A percentile compares a stretch with the other conserved stretches of the same genome.
Conservation (phyloP, 1,284 basidiomycete genomes). For the Cryptococcus floricola region DNA sequence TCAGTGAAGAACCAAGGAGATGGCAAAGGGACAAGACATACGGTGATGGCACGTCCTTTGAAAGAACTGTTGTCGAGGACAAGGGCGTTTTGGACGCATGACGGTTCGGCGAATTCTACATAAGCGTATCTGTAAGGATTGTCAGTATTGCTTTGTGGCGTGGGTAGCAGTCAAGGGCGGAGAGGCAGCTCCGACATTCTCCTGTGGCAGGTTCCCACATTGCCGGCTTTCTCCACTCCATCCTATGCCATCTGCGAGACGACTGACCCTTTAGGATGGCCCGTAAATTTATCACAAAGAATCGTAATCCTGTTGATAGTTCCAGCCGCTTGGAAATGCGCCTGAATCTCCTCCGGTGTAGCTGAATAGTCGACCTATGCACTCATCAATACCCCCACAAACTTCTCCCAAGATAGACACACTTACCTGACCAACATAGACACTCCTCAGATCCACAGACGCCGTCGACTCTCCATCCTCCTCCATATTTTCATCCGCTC, state of each 20-base stretch:
- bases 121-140: constrained; percentile 75
- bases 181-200: too few species aligned
- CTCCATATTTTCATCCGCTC: constrained; percentile 57
- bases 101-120: constrained; percentile 96
- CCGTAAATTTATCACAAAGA: constrained; percentile 98
- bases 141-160: background rate
- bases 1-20: background rate
- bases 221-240: too few species aligned
- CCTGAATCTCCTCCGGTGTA: constrained; percentile 97
- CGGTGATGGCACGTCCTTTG: constrained; percentile 87
- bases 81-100: constrained; percentile 84
- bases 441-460: constrained; percentile 76
- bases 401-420: background rate
- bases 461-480: constrained; percentile 54
- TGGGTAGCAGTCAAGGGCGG: too few species aligned
- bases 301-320: constrained; percentile 99
- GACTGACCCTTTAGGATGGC: constrained; percentile 94
- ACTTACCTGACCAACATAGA: constrained; percentile 96
- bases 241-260: background rate
- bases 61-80: constrained; percentile 96
- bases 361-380: constrained; percentile 92
- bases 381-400: background rate
- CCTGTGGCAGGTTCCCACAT: too few species aligned
- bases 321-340: constrained; percentile 94
- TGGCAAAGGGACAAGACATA: constrained; percentile 43